Evolutionary conservation across 1,139 yeast species (phyloP).

Genomic region (Blastobotrys ciferrii): DNA sequence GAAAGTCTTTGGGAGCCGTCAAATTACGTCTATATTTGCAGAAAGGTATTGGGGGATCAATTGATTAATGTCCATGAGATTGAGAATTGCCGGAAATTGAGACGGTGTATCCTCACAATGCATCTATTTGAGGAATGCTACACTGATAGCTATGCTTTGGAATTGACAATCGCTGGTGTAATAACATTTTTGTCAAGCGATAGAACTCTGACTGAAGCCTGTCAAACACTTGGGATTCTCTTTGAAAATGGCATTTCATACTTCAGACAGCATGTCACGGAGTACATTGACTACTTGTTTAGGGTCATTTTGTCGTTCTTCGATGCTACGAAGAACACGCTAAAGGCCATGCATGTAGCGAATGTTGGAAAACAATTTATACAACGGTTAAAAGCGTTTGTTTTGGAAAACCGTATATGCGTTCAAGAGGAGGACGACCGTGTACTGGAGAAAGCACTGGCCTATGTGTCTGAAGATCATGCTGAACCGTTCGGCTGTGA

Average conservation of each 20-base stretch:
- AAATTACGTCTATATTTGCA: neutral
- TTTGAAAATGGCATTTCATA: conserved; percentile 10
- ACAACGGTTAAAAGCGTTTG: neutral
- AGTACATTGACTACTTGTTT: conserved; percentile 2
- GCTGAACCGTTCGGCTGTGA: neutral
- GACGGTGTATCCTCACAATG: conserved; percentile 17
- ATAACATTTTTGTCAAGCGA: conserved; percentile 12
- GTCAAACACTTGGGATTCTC: conserved; percentile 9
- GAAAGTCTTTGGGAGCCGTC: neutral
- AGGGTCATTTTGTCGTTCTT: neutral
- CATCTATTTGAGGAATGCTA: neutral
- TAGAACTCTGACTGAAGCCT: conserved; percentile 12
- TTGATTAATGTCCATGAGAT: conserved; percentile 1
- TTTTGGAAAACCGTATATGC: neutral
- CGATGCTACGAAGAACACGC: neutral
- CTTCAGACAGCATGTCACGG: neutral
- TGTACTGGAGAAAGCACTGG: neutral
- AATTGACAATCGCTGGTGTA: conserved; percentile 17
- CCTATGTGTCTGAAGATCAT: conserved; percentile 1
- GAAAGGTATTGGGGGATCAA: conserved; percentile 9
- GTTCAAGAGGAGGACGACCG: neutral
- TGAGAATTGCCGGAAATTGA: conserved; percentile 12
- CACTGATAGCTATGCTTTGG: conserved; percentile 17
- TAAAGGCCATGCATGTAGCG: neutral
- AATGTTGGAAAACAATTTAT: neutral